A percentile compares a stretch with the other conserved stretches of the same genome.
These are phyloP conservation scores for Eimeria mitis DNA, from an alignment of 169 alveolate genomes.

Conservation along the genomic window DNA sequence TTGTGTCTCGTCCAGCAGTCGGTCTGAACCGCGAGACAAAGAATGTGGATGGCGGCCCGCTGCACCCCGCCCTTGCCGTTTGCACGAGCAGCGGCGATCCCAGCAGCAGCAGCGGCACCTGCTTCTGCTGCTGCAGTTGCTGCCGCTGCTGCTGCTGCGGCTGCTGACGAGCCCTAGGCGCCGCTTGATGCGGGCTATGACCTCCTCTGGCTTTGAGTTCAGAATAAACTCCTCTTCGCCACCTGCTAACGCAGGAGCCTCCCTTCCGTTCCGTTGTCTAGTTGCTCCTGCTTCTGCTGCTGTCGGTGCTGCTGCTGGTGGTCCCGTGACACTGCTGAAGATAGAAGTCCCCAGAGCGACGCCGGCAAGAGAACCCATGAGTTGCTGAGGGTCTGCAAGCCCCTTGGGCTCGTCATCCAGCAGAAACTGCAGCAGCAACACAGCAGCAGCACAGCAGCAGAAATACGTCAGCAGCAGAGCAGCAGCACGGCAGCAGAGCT, in stretches of 20 bases:
- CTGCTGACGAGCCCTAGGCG: slow-evolving; percentile 16
- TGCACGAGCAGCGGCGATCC: neutral
- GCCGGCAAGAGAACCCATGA: neutral
- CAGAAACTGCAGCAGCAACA: neutral
- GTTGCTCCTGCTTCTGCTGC: slow-evolving; percentile 2
- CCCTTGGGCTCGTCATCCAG: neutral
- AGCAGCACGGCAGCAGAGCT: neutral
- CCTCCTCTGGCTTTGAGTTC: slow-evolving; percentile 21
- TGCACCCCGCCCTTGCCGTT: neutral
- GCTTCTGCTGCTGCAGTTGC: slow-evolving; percentile 13
- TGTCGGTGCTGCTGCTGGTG: neutral
- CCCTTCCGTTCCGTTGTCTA: neutral
- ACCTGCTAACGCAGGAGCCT: neutral
- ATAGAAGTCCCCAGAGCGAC: neutral
- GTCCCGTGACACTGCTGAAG: neutral
- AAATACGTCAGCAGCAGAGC: neutral
- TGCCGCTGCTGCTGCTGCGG: slow-evolving; percentile 6
- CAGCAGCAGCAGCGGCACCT: slow-evolving; percentile 23
- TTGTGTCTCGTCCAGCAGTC: slow-evolving; percentile 19
- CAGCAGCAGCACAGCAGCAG: slow-evolving; percentile 10
- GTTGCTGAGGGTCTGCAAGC: neutral
- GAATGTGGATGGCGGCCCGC: neutral
- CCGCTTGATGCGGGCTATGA: slow-evolving; percentile 42
- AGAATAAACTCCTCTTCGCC: neutral
- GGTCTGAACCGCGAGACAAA: neutral